Conservation (phyloP, 768 basidiomycete species). For the Psilocybe subaeruginosa region DNA sequence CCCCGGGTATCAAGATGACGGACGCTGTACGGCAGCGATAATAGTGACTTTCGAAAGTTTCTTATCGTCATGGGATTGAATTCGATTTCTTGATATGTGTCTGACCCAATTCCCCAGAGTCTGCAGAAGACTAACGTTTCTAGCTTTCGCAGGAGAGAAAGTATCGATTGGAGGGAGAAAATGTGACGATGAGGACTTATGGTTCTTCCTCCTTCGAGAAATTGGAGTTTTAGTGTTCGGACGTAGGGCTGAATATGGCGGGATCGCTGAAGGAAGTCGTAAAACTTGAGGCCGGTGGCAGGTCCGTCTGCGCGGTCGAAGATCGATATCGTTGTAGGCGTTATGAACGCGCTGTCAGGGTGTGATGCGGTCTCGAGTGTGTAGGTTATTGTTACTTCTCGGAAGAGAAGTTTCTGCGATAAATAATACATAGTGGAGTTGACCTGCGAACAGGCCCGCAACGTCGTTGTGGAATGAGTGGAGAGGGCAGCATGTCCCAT, state of each 20-base stretch:
- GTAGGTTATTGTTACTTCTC: background rate
- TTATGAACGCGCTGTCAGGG: background rate
- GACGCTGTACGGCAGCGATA: background rate
- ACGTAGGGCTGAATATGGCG: background rate
- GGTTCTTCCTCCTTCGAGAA: background rate
- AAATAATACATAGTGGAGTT: background rate
- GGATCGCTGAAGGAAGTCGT: background rate
- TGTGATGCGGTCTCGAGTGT: background rate
- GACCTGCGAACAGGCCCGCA: background rate
- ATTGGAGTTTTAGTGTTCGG: background rate
- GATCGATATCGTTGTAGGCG: background rate
- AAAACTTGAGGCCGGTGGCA: background rate
- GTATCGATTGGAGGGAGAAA: background rate
- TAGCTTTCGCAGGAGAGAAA: background rate
- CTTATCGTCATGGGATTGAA: background rate
- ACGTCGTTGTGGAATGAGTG: background rate
- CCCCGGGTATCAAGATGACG: background rate
- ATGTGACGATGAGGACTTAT: background rate
- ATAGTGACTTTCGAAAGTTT: background rate
- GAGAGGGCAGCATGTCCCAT: background rate
- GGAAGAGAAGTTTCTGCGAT: background rate
- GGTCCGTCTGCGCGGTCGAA: background rate
- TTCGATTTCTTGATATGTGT: background rate
- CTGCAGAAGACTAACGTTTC: background rate
- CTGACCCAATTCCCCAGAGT: background rate